These are phyloP conservation scores for Tolypocladium inflatum DNA, from an alignment of 2,329 filamentous ascomycete genomes.

Conservation along the genomic window DNA sequence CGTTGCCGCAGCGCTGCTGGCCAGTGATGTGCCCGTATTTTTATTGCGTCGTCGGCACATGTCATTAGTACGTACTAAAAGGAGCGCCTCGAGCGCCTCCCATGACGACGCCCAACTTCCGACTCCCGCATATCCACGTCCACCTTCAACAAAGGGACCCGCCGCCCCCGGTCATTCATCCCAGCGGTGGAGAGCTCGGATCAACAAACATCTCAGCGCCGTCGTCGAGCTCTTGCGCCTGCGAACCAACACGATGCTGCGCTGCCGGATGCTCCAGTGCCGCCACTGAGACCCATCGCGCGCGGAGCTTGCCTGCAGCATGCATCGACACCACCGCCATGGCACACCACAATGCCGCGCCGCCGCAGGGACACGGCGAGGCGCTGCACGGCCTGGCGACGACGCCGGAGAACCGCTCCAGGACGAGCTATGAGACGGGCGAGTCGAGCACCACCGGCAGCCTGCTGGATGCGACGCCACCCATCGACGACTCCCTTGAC, in stretches of 20 bases:
- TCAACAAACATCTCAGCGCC: background rate
- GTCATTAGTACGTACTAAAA: background rate
- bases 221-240: background rate
- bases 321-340: conserved; percentile 10
- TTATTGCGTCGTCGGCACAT: background rate
- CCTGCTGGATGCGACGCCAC: conserved; percentile 1
- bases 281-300: background rate
- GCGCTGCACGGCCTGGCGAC: conserved; percentile 1
- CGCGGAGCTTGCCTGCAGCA: conserved; percentile 5
- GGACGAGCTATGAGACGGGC: conserved; percentile 30
- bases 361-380: conserved; percentile 5
- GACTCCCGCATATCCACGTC: background rate
- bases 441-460: conserved; percentile 27
- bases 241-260: conserved; percentile 3
- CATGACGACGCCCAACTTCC: background rate
- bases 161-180: background rate
- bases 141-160: background rate
- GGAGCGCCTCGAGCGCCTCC: too few species aligned
- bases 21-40: background rate
- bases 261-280: background rate
- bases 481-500: background rate
- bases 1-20: background rate
- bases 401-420: conserved; percentile 5
- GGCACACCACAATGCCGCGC: conserved; percentile 10
- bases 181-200: background rate